Percentiles rank a stretch among this genome's conserved stretches.
Conservation (phyloP, 2,329 filamentous ascomycete species). For the Shiraia sp. region DNA sequence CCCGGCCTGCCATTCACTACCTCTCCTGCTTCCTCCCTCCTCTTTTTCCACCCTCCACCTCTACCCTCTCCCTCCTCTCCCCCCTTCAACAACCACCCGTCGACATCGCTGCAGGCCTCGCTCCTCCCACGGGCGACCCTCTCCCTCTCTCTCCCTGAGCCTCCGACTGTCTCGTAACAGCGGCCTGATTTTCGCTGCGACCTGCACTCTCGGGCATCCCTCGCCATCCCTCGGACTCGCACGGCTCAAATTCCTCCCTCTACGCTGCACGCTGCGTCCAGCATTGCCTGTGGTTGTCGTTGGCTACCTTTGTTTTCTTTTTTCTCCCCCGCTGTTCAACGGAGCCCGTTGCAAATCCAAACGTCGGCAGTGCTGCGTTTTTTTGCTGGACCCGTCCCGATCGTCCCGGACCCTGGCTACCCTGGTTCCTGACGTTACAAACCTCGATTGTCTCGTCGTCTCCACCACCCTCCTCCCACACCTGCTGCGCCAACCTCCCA, state of each 20-base stretch:
- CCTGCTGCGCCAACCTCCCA: no score
- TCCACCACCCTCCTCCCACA: no score
- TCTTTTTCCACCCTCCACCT: constrained; percentile 9
- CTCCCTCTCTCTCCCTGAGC: constrained; percentile 23
- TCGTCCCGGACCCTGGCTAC: no score
- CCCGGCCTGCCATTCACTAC: constrained; percentile 11
- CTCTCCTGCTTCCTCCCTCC: constrained; percentile 9
- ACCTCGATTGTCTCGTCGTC: no score
- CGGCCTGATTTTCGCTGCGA: constrained; percentile 16
- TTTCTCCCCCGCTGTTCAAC: no score
- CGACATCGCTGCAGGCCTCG: constrained; percentile 9
- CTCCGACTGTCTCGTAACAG: constrained; percentile 21
- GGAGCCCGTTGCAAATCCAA: no score
- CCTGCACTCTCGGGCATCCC: constrained; percentile 16
- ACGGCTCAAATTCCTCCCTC: constrained; percentile 1
- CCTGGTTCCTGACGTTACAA: no score
- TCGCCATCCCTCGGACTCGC: constrained; percentile 16
- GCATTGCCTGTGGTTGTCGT: not conserved
- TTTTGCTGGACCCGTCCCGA: no score
- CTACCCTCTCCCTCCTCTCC: constrained; percentile 11
- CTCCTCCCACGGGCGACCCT: constrained; percentile 21
- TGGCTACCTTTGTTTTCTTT: constrained; percentile 6
- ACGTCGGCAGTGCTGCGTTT: no score
- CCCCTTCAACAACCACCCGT: constrained; percentile 3
- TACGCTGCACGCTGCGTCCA: not conserved